phyloP scores from a whole-genome alignment of 164 flowering plant species.

The Magnolia kwangsiensis region DNA sequence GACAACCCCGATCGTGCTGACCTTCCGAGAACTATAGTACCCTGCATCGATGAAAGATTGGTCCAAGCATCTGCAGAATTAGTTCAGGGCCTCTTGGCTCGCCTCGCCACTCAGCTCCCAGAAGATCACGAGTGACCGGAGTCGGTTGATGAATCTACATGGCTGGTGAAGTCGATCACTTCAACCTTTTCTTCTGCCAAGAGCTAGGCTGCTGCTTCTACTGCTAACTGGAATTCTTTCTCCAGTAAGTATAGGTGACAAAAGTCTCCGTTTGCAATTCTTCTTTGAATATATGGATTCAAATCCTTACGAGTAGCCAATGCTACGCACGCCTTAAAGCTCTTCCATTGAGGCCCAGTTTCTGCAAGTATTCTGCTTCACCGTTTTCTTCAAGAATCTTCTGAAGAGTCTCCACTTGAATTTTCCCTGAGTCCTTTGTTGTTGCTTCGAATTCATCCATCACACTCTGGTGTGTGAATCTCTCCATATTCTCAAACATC shows the following conservation, averaged over 20 bases:
- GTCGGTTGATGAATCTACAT: slow-evolving; percentile 47
- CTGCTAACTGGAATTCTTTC: slow-evolving; percentile 42
- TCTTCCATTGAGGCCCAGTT: slow-evolving; percentile 65
- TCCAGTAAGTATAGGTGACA: slow-evolving; percentile 70
- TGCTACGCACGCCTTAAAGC: slow-evolving; percentile 69
- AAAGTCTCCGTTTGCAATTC: slow-evolving; percentile 61
- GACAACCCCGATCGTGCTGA: slow-evolving; percentile 57
- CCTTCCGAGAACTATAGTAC: slow-evolving; percentile 65
- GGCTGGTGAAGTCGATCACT: slow-evolving; percentile 73
- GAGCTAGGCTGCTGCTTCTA: slow-evolving; percentile 18
- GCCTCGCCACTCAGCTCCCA: slow-evolving; percentile 72
- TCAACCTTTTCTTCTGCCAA: slow-evolving; percentile 58
- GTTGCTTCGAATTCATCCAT: slow-evolving; percentile 71
- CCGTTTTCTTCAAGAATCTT: slow-evolving; percentile 73
- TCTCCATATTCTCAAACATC: slow-evolving; percentile 64
- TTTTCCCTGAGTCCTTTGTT: slow-evolving; percentile 58
- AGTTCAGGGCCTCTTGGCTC: slow-evolving; percentile 39
- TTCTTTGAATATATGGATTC: slow-evolving; percentile 66
- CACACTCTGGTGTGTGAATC: slow-evolving; percentile 32
- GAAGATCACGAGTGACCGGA: slow-evolving; percentile 78
- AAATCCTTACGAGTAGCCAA: slow-evolving; percentile 57
- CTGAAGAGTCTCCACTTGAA: slow-evolving; percentile 65
- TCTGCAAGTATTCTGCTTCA: slow-evolving; percentile 58
- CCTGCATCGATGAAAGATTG: slow-evolving; percentile 71
- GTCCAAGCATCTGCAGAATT: slow-evolving; percentile 74